Conservation (phyloP, 331 rosid species). For the Arachis monticola region DNA sequence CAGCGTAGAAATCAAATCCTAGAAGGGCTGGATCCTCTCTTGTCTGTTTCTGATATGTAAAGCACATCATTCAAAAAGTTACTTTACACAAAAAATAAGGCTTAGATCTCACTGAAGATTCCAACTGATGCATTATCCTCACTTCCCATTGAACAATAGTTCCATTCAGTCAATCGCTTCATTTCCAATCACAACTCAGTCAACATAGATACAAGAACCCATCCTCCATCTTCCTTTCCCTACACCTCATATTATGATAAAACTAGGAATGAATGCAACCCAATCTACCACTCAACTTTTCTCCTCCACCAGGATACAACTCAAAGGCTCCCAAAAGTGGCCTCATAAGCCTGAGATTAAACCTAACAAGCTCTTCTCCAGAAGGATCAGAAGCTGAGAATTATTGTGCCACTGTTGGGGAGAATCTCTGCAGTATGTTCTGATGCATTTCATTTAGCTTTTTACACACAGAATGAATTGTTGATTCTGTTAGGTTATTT, state of each 20-base stretch:
- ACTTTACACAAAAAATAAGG: neutral
- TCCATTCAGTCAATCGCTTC: neutral
- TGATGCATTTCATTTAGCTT: neutral
- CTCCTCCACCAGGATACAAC: neutral
- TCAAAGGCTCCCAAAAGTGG: neutral
- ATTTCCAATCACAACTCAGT: slow-evolving; percentile 5
- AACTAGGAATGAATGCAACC: neutral
- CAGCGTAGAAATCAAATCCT: neutral
- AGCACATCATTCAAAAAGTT: neutral
- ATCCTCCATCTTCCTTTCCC: slow-evolving; percentile 3
- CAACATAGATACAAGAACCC: neutral
- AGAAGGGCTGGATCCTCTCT: neutral
- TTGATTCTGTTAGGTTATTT: neutral
- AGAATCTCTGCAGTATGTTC: neutral
- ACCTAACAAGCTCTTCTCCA: slow-evolving; percentile 22
- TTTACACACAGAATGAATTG: neutral
- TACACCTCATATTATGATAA: neutral
- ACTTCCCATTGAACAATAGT: neutral
- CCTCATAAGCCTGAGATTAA: neutral
- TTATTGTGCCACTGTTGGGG: neutral
- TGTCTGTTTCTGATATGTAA: neutral
- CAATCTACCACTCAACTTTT: neutral
- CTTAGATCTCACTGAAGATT: neutral
- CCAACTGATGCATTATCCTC: slow-evolving; percentile 8
- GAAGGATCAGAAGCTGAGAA: slow-evolving; percentile 8